A percentile compares a stretch with the other conserved stretches of the same genome.
phyloP scores from a whole-genome alignment of 768 basidiomycete genomes.

The Suillus americanus region DNA sequence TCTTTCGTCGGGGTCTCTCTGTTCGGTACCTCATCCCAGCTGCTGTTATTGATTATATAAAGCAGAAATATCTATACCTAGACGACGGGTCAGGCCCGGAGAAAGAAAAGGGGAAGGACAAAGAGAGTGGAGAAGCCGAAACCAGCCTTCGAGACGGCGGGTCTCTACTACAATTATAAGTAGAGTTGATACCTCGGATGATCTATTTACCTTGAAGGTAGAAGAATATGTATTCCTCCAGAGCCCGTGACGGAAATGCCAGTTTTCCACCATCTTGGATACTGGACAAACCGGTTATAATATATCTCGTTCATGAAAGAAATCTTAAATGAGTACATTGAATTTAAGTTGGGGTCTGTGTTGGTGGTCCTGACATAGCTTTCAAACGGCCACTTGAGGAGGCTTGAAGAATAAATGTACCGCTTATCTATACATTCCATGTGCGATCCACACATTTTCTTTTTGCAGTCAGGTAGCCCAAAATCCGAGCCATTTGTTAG shows the following conservation, averaged over 20 bases:
- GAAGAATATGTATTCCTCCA: background rate
- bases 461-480: background rate
- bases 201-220: background rate
- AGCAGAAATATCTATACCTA: slow-evolving; percentile 73
- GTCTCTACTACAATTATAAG: background rate
- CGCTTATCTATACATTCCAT: background rate
- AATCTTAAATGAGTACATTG: background rate
- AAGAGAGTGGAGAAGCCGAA: slow-evolving; percentile 18
- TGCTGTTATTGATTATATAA: slow-evolving; percentile 92
- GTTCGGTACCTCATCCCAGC: slow-evolving; percentile 90
- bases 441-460: background rate
- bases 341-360: background rate
- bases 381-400: background rate
- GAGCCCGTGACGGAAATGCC: background rate
- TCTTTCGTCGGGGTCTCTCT: slow-evolving; percentile 76
- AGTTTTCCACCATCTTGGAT: background rate
- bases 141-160: background rate
- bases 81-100: slow-evolving; percentile 49
- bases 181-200: background rate
- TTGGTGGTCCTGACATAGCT: background rate
- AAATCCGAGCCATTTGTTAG: background rate
- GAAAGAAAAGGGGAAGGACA: slow-evolving; percentile 40
- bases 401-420: background rate
- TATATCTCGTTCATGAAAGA: background rate
- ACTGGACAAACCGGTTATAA: background rate